These are phyloP conservation scores for Neurospora intermedia DNA, from an alignment of 495 filamentous ascomycete species.

Conservation along the genomic window DNA sequence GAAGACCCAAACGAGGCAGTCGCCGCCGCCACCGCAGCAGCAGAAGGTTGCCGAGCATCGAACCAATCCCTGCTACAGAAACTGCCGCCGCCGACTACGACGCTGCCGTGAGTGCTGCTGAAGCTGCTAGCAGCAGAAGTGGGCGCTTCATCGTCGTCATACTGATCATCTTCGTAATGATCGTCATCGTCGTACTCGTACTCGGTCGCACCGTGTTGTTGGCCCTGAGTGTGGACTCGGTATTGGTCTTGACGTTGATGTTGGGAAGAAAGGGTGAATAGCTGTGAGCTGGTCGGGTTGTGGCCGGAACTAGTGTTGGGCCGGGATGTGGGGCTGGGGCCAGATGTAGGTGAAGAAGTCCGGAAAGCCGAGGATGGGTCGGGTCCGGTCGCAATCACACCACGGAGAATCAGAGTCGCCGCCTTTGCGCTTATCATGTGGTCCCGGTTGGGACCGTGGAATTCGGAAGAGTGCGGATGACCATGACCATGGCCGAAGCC, in stretches of 20 bases:
- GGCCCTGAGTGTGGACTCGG: background rate
- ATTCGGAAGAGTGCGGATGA: background rate
- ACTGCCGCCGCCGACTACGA: background rate
- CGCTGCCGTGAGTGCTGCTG: background rate
- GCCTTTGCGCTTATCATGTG: conserved; percentile 11
- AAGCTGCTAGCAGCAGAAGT: background rate
- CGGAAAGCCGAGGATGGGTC: conserved; percentile 6
- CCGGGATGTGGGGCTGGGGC: conserved; percentile 17
- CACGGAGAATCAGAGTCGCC: conserved; percentile 10
- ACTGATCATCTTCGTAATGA: background rate
- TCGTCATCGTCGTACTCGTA: background rate
- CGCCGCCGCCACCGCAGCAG: background rate
- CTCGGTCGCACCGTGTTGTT: background rate
- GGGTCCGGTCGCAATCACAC: conserved; percentile 6
- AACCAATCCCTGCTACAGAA: background rate
- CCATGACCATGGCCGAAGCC: background rate
- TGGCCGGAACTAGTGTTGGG: conserved; percentile 8
- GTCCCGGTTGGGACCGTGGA: conserved; percentile 2
- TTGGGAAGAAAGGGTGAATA: background rate
- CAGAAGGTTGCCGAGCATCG: background rate
- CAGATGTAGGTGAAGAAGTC: conserved; percentile 13
- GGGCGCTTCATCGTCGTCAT: background rate
- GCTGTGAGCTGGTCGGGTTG: background rate
- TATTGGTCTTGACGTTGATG: background rate
- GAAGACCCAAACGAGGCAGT: background rate